phyloP scores from a whole-genome alignment of 345 rosid genomes.

The Zanthoxylum bungeanum region DNA sequence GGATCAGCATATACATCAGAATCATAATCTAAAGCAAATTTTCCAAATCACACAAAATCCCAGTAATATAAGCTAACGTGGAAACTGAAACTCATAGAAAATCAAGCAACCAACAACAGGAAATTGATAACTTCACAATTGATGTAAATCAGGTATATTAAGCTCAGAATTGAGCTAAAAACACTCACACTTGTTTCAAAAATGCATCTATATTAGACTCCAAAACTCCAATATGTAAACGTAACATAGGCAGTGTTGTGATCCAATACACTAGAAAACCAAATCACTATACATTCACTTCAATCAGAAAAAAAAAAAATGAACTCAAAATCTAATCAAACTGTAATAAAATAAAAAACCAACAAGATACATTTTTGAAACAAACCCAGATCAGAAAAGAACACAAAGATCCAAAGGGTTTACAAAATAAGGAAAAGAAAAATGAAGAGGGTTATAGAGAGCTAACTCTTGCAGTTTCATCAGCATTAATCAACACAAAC shows the following conservation, averaged over 20 bases:
- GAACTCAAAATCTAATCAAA: background rate
- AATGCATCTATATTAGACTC: background rate
- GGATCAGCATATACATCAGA: background rate
- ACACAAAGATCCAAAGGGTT: constrained; percentile 2
- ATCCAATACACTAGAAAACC: background rate
- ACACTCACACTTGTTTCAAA: background rate
- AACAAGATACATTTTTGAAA: background rate
- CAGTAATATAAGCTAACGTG: background rate
- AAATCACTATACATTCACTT: background rate
- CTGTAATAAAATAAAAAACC: background rate
- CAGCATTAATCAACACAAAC: constrained; percentile 90
- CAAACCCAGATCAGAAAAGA: constrained; percentile 38
- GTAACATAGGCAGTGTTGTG: background rate
- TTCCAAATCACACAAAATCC: constrained; percentile 7
- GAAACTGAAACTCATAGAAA: background rate
- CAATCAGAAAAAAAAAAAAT: constrained; percentile 5
- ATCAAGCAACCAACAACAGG: background rate
- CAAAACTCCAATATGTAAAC: background rate
- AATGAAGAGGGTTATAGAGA: constrained; percentile 1
- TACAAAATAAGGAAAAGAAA: constrained; percentile 5
- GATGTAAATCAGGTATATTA: background rate
- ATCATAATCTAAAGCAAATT: background rate
- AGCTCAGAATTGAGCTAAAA: background rate
- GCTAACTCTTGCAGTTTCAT: constrained; percentile 76
- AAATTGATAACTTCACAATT: background rate